phyloP scores from a whole-genome alignment of 2,329 filamentous ascomycete species.

The Botrytis byssoidea region DNA sequence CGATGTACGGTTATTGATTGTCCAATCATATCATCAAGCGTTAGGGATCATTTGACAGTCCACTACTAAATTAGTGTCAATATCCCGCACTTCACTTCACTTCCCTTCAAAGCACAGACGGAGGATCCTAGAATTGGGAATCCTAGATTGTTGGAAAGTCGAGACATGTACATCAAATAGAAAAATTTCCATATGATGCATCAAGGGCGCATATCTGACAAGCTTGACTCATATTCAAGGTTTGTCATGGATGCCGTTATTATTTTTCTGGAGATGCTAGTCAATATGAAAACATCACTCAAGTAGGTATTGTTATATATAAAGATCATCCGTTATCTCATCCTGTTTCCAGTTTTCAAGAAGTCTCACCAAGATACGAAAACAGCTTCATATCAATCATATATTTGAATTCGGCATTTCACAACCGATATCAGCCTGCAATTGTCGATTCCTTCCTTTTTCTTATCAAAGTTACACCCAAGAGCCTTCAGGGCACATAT shows the following conservation, averaged over 20 bases:
- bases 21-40: not conserved
- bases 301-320: not conserved
- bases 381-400: not conserved
- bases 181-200: not conserved
- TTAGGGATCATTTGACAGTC: not conserved
- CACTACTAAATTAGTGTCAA: not conserved
- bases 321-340: not conserved
- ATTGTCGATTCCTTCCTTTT: slow-evolving; percentile 3
- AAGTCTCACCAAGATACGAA: not conserved
- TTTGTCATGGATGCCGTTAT: not conserved
- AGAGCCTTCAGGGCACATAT: slow-evolving; percentile 3
- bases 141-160: not conserved
- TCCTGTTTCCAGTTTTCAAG: not conserved
- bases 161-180: not conserved
- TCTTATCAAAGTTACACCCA: slow-evolving; percentile 9
- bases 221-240: slow-evolving; percentile 11
- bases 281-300: not conserved
- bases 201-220: slow-evolving; percentile 12
- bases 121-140: not conserved
- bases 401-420: not conserved
- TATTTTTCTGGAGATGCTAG: not conserved
- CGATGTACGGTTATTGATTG: not conserved
- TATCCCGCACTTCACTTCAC: not conserved
- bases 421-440: slow-evolving; percentile 22
- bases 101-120: not conserved